Percentiles rank a stretch among this genome's conserved stretches.
Evolutionary conservation across 345 rosid species (phyloP).

Genomic region (Pistacia vera): DNA sequence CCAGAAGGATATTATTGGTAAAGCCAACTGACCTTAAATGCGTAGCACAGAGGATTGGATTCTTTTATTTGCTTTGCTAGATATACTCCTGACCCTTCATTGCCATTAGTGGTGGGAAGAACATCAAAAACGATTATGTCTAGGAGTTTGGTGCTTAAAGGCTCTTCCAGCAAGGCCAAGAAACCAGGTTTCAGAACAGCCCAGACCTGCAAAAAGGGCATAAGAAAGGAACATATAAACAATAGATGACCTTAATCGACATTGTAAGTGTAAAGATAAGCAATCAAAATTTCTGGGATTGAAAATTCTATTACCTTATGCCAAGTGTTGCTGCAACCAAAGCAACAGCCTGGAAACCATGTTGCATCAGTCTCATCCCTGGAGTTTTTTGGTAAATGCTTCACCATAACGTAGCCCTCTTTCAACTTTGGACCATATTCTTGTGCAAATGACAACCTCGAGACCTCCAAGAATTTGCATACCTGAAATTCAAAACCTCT

Average conservation of each 20-base stretch:
- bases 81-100: conserved; percentile 33
- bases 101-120: conserved; percentile 31
- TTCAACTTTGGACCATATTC: conserved; percentile 89
- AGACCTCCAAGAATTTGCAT: conserved; percentile 91
- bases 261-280: neutral
- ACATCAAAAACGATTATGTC: conserved; percentile 84
- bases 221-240: neutral
- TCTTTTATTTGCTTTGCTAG: conserved; percentile 69
- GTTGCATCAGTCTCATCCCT: conserved; percentile 30
- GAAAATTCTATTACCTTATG: conserved; percentile 50
- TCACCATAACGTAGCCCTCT: conserved; percentile 86
- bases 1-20: neutral
- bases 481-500: conserved; percentile 47
- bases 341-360: conserved; percentile 52
- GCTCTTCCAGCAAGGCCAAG: conserved; percentile 85
- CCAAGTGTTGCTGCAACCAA: conserved; percentile 62
- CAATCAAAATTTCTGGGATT: neutral
- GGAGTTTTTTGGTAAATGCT: conserved; percentile 50
- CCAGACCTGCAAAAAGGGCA: conserved; percentile 71
- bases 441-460: conserved; percentile 72
- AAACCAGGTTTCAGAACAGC: conserved; percentile 94
- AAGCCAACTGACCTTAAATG: conserved; percentile 51
- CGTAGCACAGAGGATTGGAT: conserved; percentile 65
- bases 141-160: conserved; percentile 60
- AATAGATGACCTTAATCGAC: neutral